These are phyloP conservation scores for Phaeoacremonium minimum DNA, from an alignment of 2,329 filamentous ascomycete species.

Conservation along the genomic window DNA sequence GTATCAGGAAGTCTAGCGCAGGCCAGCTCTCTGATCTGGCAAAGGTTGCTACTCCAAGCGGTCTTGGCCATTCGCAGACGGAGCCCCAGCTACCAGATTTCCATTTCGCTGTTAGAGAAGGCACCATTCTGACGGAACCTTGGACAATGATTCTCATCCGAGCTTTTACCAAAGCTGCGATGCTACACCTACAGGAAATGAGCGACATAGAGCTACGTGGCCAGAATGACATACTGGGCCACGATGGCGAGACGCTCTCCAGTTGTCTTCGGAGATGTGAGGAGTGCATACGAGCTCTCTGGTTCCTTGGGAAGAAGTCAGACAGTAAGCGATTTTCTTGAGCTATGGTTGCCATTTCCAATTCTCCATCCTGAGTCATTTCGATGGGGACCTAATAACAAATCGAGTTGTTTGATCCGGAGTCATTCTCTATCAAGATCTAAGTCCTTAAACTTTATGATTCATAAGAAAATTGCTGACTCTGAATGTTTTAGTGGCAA, in stretches of 20 bases:
- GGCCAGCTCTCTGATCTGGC: slow-evolving; percentile 43
- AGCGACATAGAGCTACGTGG: slow-evolving; percentile 15
- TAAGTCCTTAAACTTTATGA: too few relatives aligned
- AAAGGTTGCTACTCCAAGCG: slow-evolving; percentile 32
- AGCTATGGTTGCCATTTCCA: too few relatives aligned
- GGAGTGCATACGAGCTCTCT: slow-evolving; percentile 47
- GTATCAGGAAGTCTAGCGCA: slow-evolving; percentile 37
- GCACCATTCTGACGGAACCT: slow-evolving; percentile 54
- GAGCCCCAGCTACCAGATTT: slow-evolving; percentile 32
- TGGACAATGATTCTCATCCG: slow-evolving; percentile 54
- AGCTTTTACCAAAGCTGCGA: slow-evolving; percentile 43
- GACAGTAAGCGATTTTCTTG: too few relatives aligned
- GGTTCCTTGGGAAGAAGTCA: slow-evolving; percentile 51
- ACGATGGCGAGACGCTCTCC: slow-evolving; percentile 12
- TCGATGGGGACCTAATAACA: too few relatives aligned
- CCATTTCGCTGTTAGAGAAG: slow-evolving; percentile 49
- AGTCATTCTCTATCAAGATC: too few relatives aligned
- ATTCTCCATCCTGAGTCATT: too few relatives aligned
- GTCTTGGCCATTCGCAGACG: slow-evolving; percentile 13
- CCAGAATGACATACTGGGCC: slow-evolving; percentile 18
- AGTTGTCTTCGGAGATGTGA: slow-evolving; percentile 32
- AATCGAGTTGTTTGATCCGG: too few relatives aligned
- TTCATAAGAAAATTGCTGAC: too few relatives aligned
- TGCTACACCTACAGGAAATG: slow-evolving; percentile 28
- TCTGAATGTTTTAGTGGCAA: too few relatives aligned